phyloP scores from a whole-genome alignment of 371 early-diverging fungal species.

The Neoconidiobolus thromboides region DNA sequence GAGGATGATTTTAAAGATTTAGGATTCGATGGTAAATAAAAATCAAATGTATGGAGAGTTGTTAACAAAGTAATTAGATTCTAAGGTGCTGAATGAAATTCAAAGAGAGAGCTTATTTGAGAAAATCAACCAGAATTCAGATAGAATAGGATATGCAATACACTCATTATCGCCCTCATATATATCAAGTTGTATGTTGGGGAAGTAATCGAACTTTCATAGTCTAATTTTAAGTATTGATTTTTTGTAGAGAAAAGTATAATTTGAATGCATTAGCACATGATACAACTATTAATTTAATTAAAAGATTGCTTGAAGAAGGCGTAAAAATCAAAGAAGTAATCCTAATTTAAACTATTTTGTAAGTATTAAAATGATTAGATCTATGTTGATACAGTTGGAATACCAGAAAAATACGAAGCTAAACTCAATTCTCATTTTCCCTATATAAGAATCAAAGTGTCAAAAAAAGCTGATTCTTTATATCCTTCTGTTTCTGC shows the following conservation, averaged over 20 bases:
- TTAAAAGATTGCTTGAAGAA: slow-evolving; percentile 33
- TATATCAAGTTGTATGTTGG: slow-evolving; percentile 75
- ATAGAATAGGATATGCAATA: slow-evolving; percentile 73
- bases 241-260: slow-evolving; percentile 31
- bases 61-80: slow-evolving; percentile 30
- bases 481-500: slow-evolving; percentile 94
- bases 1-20: slow-evolving; percentile 37
- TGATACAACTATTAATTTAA: slow-evolving; percentile 74
- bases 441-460: slow-evolving; percentile 54
- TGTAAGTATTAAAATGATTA: slow-evolving; percentile 9
- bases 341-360: slow-evolving; percentile 6
- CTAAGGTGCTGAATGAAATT: slow-evolving; percentile 64
- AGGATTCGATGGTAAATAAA: slow-evolving; percentile 56
- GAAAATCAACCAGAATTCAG: slow-evolving; percentile 26
- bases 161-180: slow-evolving; percentile 68
- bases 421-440: slow-evolving; percentile 48
- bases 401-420: slow-evolving; percentile 72
- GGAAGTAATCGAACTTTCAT: slow-evolving; percentile 17
- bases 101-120: slow-evolving; percentile 50
- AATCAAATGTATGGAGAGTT: neutral
- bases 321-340: slow-evolving; percentile 60
- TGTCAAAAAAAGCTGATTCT: slow-evolving; percentile 94
- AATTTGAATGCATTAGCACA: slow-evolving; percentile 93
- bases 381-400: slow-evolving; percentile 97
- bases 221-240: slow-evolving; percentile 4